Base-by-base conservation (phyloP, 352 stramenopile species). In the Phytophthora europaea region DNA sequence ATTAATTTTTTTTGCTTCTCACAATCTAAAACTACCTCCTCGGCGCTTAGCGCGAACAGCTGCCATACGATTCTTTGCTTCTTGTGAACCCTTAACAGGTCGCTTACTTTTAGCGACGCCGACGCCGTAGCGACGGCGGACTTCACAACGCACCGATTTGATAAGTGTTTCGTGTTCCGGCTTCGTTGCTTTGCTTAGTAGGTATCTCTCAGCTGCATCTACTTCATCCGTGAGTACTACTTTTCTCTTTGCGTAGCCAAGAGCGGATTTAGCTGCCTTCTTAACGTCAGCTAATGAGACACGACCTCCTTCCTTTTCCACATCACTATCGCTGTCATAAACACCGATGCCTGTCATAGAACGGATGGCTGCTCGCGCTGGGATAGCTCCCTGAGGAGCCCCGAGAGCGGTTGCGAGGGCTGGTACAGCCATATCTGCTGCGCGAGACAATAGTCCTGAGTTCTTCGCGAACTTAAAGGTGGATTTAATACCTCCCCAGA, bases 21-120 rank as follows among this genome's bases (percentile, higher is more conserved):
- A 67, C n/a, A 69, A 62, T 7, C 36, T 22, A 33, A 69, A 69
- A 57, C 7, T 23, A 1, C 62, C 62, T 20, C 16, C 62, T 43
- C 15, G 12, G 5, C 56, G 45, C 7, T 56, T 65, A 26, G 62
- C 34, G 1, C 70, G 70, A 1, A 48, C 2, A 48, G 40, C 40
- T 3, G 40, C 40, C 40, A 48, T 48, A n/a, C n/a, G 18, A 20
- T 10, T 13, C 40, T 48, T 48, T 13, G n/a, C n/a, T 48, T 48
- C 40, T 3, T 2, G 15, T 2, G 3, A 9, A 3, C 40, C 40
- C 6, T 48, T 48, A 48, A 13, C 40, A 7, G 40, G 40, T 48
- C n/a, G n/a, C n/a, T n/a, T n/a, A n/a, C n/a, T 48, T 13, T 22
- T 48, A 22, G 40, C 3, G 6, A 48, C 40, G 4, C 40, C 40